Evolutionary conservation across 208 protist genomes (phyloP), one percentile per base, ranked within the genome.

Genomic region (Acanthamoeba castellanii): DNA sequence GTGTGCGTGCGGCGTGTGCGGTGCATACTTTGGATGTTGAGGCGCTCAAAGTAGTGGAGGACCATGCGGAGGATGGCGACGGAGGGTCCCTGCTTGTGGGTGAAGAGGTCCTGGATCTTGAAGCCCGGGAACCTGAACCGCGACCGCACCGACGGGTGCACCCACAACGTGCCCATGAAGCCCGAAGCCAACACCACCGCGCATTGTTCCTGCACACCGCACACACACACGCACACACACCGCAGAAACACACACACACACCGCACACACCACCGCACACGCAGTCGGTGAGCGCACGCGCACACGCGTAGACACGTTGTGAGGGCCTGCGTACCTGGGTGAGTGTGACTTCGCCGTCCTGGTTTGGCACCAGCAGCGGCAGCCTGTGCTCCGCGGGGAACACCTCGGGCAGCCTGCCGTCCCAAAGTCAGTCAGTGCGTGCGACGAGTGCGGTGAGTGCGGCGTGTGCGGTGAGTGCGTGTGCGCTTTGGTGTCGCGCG

Each of bases 101-200:
- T 14, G 59, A 93, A 93, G 30, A 93, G 66, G 32, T 78, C 20
- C 64, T 93, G 55, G 30, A 93, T 32, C 42, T 93, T 57, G 45
- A 93, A 93, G 34, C n/a, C 59, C 20, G 88, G 88, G 22, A 50
- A 78, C 70, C 37, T 45, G 70, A 47, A 32, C 3, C 42, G 42
- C 8, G 82, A 59, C 11, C 25, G 74, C 88, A 16, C 18, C 25
- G 11, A 18, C 22, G 88, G 88, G 25, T 37, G n/a, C 16, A 93
- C 47, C 88, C 88, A 93, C 64, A 93, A 30, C 64, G 88, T 93
- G 88, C 88, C 88, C n/a, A 93, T 78, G 88, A 93, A 93, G 14
- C 37, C 32, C 22, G 34, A 64, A 34, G 88, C 88, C 61, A 93
- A 18, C 88, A 93, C 59, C 34, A 45, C 34, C 16, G 20, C 88